Conservation (phyloP, 1,284 basidiomycete genomes). For the Gomphus bonarii region DNA sequence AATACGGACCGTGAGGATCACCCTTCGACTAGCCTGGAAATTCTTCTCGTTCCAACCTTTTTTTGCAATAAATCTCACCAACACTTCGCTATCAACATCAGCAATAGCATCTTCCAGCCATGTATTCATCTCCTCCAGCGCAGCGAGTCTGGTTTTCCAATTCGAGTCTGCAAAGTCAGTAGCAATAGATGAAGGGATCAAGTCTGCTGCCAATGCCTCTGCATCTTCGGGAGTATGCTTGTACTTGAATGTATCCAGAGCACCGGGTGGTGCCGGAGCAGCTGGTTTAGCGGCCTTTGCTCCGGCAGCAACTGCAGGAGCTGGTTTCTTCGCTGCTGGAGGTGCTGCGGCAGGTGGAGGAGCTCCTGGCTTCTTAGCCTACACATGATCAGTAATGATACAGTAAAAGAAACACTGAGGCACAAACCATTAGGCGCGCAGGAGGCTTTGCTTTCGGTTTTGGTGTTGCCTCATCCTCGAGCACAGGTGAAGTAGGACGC, state of each 20-base stretch:
- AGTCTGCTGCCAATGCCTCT: conserved; percentile 65
- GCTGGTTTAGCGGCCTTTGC: conserved; percentile 44
- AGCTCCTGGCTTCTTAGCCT: conserved; percentile 21
- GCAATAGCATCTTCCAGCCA: conserved; percentile 73
- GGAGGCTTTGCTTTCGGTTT: conserved; percentile 18
- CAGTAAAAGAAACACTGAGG: background rate
- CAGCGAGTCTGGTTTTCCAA: conserved; percentile 90
- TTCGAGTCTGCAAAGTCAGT: conserved; percentile 74
- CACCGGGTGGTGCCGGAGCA: conserved; percentile 34
- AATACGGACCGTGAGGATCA: conserved; percentile 4
- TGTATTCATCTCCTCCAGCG: conserved; percentile 74
- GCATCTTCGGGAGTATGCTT: conserved; percentile 91
- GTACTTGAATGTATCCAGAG: conserved; percentile 83
- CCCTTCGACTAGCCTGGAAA: conserved; percentile 64
- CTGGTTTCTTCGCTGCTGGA: conserved; percentile 16
- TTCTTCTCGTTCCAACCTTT: conserved; percentile 98
- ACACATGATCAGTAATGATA: background rate
- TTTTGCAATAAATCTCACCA: conserved; percentile 86
- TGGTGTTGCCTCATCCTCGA: conserved; percentile 10
- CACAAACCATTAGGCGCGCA: conserved; percentile 17
- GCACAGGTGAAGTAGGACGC: conserved; percentile 3
- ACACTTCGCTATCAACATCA: conserved; percentile 77
- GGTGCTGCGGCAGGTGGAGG: conserved; percentile 17
- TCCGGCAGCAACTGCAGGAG: conserved; percentile 22
- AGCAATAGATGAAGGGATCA: conserved; percentile 66